Evolutionary conservation across 2,329 filamentous ascomycete species (phyloP).

Genomic region (Ophiocordyceps australis): DNA sequence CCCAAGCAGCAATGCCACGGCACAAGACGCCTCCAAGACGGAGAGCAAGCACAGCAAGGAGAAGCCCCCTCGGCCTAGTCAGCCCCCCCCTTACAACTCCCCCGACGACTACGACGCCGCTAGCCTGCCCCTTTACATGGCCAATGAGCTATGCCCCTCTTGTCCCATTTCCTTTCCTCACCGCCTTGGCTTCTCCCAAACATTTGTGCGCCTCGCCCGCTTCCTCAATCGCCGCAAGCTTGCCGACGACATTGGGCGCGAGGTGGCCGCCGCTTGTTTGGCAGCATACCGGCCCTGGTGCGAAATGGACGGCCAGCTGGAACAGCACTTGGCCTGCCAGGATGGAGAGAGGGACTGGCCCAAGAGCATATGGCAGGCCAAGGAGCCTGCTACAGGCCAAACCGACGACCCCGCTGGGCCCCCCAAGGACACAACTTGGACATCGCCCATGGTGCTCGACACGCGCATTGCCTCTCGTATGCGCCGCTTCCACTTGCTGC

Average conservation of each 20-base stretch:
- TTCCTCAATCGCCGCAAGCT: slow-evolving; percentile 72
- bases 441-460: slow-evolving; percentile 58
- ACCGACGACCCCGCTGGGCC: slow-evolving; percentile 18
- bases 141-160: slow-evolving; percentile 54
- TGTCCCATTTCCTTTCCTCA: slow-evolving; percentile 66
- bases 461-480: slow-evolving; percentile 59
- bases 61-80: slow-evolving; percentile 38
- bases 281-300: slow-evolving; percentile 33
- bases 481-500: slow-evolving; percentile 54
- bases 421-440: slow-evolving; percentile 55
- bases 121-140: slow-evolving; percentile 44
- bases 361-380: slow-evolving; percentile 52
- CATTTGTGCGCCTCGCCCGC: slow-evolving; percentile 67
- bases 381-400: slow-evolving; percentile 16
- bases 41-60: slow-evolving; percentile 9
- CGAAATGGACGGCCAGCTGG: slow-evolving; percentile 17
- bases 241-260: slow-evolving; percentile 75
- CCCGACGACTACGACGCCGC: slow-evolving; percentile 54
- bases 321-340: slow-evolving; percentile 36
- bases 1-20: neutral
- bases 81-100: slow-evolving; percentile 56
- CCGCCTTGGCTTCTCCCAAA: slow-evolving; percentile 82
- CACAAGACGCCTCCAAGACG: slow-evolving; percentile 5
- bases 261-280: slow-evolving; percentile 74
- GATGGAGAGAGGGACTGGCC: slow-evolving; percentile 70